Percentiles rank a stretch among this genome's conserved stretches.
Conservation (phyloP, 768 basidiomycete genomes). For the Auricularia heimuer region DNA sequence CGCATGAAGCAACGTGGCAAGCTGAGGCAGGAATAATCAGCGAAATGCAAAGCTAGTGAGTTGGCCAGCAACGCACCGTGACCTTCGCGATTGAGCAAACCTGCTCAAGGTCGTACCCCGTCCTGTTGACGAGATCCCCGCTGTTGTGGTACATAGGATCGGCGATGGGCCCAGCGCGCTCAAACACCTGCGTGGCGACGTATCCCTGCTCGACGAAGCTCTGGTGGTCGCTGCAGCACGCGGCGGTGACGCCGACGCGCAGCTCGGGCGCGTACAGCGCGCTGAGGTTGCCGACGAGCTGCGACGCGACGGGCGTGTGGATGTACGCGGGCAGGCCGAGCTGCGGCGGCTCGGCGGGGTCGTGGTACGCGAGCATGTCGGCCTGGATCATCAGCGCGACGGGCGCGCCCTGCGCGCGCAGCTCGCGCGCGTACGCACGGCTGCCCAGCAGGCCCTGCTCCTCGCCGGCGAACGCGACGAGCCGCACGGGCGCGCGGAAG, state of each 20-base stretch:
- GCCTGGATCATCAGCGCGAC: slow-evolving; percentile 81
- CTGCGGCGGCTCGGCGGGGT: slow-evolving; percentile 67
- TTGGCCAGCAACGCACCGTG: slow-evolving; percentile 39
- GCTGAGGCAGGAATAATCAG: slow-evolving; percentile 25
- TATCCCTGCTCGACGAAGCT: slow-evolving; percentile 77
- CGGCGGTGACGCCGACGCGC: slow-evolving; percentile 55
- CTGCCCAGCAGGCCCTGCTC: slow-evolving; percentile 84
- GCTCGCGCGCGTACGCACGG: slow-evolving; percentile 66
- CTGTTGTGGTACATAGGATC: slow-evolving; percentile 89
- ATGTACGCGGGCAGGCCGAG: slow-evolving; percentile 73
- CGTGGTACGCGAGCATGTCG: slow-evolving; percentile 86
- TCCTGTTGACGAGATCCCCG: slow-evolving; percentile 72
- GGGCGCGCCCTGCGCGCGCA: slow-evolving; percentile 50
- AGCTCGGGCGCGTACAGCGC: slow-evolving; percentile 75
- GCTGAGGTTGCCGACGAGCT: slow-evolving; percentile 45
- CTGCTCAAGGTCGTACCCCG: slow-evolving; percentile 77
- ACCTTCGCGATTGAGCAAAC: slow-evolving; percentile 79
- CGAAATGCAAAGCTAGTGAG: too few relatives aligned
- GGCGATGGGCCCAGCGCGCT: slow-evolving; percentile 73
- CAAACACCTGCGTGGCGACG: slow-evolving; percentile 81
- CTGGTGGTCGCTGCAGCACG: slow-evolving; percentile 92
- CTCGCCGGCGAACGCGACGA: slow-evolving; percentile 82
- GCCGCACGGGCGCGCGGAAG: slow-evolving; percentile 69
- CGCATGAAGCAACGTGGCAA: slow-evolving; percentile 48
- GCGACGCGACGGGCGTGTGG: background rate